phyloP scores from a whole-genome alignment of 345 rosid genomes.

The Anastatica hierochuntica region DNA sequence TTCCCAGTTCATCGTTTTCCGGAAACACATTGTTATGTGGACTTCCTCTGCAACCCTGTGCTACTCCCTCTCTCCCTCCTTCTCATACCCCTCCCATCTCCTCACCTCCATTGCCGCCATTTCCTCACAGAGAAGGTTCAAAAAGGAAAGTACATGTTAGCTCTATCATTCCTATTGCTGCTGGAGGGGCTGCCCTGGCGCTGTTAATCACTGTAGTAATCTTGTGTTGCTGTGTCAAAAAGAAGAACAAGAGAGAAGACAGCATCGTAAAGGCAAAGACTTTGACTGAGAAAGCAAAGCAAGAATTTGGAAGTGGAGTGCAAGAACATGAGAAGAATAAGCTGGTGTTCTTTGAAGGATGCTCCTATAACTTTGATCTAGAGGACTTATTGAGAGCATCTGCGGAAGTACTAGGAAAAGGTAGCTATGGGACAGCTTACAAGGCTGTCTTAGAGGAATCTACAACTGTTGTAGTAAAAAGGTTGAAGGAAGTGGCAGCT shows the following conservation, averaged over 20 bases:
- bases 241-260: conserved; percentile 38
- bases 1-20: conserved; percentile 58
- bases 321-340: conserved; percentile 71
- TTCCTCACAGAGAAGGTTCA: conserved; percentile 36
- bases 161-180: conserved; percentile 52
- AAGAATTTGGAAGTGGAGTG: conserved; percentile 71
- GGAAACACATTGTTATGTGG: conserved; percentile 67
- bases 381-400: conserved; percentile 88
- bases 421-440: conserved; percentile 75
- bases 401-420: conserved; percentile 88
- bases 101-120: conserved; percentile 28
- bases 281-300: conserved; percentile 57
- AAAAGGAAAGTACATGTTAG: conserved; percentile 44
- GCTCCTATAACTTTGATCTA: conserved; percentile 63
- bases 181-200: conserved; percentile 45
- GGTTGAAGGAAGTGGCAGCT: conserved; percentile 68
- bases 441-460: conserved; percentile 83
- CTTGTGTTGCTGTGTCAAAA: conserved; percentile 54
- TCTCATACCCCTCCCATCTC: conserved; percentile 35
- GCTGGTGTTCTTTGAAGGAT: conserved; percentile 80
- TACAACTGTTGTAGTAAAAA: conserved; percentile 72
- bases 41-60: conserved; percentile 46
- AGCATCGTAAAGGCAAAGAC: conserved; percentile 42
- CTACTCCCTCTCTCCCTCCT: conserved; percentile 26
- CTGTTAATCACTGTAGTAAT: conserved; percentile 28